phyloP scores from a whole-genome alignment of 495 filamentous ascomycete genomes.

The Hypoxylon perforatum region DNA sequence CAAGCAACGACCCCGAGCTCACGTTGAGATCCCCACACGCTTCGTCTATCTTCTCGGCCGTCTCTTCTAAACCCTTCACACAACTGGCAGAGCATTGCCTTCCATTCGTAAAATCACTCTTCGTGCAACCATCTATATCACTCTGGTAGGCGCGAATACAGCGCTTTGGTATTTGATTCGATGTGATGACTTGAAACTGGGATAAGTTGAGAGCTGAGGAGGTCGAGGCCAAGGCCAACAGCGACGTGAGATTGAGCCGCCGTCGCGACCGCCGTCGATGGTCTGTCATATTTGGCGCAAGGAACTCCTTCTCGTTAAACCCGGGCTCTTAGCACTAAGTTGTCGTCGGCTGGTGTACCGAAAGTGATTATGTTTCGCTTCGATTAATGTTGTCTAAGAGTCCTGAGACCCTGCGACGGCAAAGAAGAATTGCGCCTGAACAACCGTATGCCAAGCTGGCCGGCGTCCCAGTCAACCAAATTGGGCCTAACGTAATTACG shows the following conservation, averaged over 20 bases:
- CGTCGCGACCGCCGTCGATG: slow-evolving; percentile 35
- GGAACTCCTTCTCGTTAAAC: slow-evolving; percentile 7
- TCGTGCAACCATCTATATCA: slow-evolving; percentile 47
- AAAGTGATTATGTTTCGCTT: slow-evolving; percentile 4
- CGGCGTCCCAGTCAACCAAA: slow-evolving; percentile 7
- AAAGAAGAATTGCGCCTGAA: slow-evolving; percentile 2
- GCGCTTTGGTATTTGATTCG: slow-evolving; percentile 45
- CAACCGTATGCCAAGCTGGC: slow-evolving; percentile 7
- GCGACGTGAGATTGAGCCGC: slow-evolving; percentile 30
- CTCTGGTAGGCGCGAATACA: slow-evolving; percentile 55
- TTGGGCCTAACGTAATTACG: slow-evolving; percentile 8
- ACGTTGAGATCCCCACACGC: slow-evolving; percentile 47
- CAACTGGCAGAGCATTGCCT: slow-evolving; percentile 51
- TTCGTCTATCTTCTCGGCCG: slow-evolving; percentile 37
- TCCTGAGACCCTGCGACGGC: not conserved
- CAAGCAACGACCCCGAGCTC: slow-evolving; percentile 46
- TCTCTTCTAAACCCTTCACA: slow-evolving; percentile 42
- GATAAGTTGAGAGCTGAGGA: slow-evolving; percentile 52
- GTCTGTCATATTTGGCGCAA: slow-evolving; percentile 33
- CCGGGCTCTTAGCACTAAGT: not conserved
- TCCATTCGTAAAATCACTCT: slow-evolving; percentile 48
- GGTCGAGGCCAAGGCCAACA: slow-evolving; percentile 49
- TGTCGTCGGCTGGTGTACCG: not conserved
- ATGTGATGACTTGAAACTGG: slow-evolving; percentile 53
- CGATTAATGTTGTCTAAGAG: not conserved